Evolutionary conservation across 2,329 filamentous ascomycete genomes (phyloP).

Genomic region (Pestalotiopsis sp.): DNA sequence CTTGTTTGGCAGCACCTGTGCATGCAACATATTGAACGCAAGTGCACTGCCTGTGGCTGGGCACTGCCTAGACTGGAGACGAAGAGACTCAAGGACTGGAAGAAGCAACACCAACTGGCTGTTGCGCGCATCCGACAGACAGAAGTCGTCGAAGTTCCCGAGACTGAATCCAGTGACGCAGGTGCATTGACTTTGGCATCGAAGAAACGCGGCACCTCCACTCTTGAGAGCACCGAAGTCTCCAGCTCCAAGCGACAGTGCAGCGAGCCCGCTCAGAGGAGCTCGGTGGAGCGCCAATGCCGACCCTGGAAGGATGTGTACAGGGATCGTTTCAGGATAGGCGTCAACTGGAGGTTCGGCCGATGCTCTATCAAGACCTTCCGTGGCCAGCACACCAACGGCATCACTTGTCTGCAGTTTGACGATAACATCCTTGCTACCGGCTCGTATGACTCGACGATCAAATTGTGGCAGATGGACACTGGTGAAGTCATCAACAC

Average conservation of each 20-base stretch:
- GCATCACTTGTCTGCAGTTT: slow-evolving; percentile 70
- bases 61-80: slow-evolving; percentile 87
- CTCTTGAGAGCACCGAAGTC: slow-evolving; percentile 23
- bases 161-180: neutral
- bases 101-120: slow-evolving; percentile 75
- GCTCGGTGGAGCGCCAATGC: slow-evolving; percentile 46
- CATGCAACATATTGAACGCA: slow-evolving; percentile 82
- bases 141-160: slow-evolving; percentile 21
- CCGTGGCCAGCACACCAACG: slow-evolving; percentile 80
- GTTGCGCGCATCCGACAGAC: slow-evolving; percentile 34
- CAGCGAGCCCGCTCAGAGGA: slow-evolving; percentile 19
- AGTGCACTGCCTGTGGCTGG: slow-evolving; percentile 93
- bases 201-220: slow-evolving; percentile 38
- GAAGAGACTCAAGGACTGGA: slow-evolving; percentile 85
- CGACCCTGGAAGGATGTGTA: slow-evolving; percentile 97
- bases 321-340: slow-evolving; percentile 91
- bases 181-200: slow-evolving; percentile 14
- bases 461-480: slow-evolving; percentile 95
- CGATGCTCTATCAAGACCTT: slow-evolving; percentile 84
- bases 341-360: slow-evolving; percentile 96
- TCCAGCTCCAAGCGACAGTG: slow-evolving; percentile 38
- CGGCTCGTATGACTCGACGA: slow-evolving; percentile 91
- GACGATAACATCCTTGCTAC: slow-evolving; percentile 91
- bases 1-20: slow-evolving; percentile 99
- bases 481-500: slow-evolving; percentile 87